Evolutionary conservation across 495 filamentous ascomycete genomes (phyloP), one percentile per base, ranked within the genome.

Genomic region (Penicillium turbatum): DNA sequence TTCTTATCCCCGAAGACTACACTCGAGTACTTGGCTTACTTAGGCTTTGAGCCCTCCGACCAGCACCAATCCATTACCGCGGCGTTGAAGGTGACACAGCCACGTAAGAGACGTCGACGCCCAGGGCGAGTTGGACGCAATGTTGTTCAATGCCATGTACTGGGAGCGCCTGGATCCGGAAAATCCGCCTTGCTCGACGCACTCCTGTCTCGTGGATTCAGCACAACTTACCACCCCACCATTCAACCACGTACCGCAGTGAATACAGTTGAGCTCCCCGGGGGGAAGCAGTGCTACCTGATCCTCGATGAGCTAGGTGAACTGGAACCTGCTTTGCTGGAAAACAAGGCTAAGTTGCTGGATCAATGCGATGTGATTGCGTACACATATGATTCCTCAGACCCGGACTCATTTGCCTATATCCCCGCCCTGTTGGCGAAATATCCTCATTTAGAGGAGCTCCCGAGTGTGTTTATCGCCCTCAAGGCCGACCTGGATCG

Each of bases 301-400:
- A 97, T 98, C 54, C 76, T 97, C 47, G 88, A 95, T 62, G 93
- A 98, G 65, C 84, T 97, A 2, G 95, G 95, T n/a, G 90, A 97
- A 67, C 75, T 95, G 35, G 93, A 97, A 61, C 88, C 90, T 0
- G 92, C 93, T 17, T 88, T 97, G 44, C 73, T 98, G 1, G 93
- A 97, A 45, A 97, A 98, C 71, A 82, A 86, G 61, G 82, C 83
- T 27, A 95, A 93, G 66, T 75, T 98, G n/a, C 79, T 98, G 17
- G 89, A 95, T 64, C 84, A 89, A 3, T 96, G 91, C 69, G 93
- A 98, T 68, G 80, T 97, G 24, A 79, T 97, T 27, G 93, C 90
- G 62, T 98, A 96, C 71, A 86, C 90, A 3, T 98, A 97, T 72
- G 93, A 98, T 70, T 97, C 92, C 5, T 91, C 89, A 2, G 91